Base-by-base conservation (phyloP, 495 filamentous ascomycete species). In the Neurospora tetraspora region DNA sequence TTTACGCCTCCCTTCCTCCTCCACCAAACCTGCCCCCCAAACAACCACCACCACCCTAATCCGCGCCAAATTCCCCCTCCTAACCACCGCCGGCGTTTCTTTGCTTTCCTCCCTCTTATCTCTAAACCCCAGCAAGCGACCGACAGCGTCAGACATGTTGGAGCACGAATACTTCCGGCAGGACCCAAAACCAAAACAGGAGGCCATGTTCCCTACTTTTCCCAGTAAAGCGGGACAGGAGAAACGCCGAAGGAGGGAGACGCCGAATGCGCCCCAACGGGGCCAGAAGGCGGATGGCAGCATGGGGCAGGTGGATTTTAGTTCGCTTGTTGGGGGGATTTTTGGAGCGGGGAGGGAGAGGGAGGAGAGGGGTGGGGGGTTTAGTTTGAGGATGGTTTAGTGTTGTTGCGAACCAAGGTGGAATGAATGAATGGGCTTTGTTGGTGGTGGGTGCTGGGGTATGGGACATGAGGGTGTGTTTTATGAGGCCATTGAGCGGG, bases 161-260 rank as follows among this genome's bases (percentile, higher is more conserved):
- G 78, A 65, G 31, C 94, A 98, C 80, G 85, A 88, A 53, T 99
- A 96, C 79, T 99, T 98, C 81, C 85, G 82, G 23, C 96, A 98
- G 83, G 91, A 97, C 72, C 96, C 96, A 1, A 91, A 90, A 39
- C 92, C 93, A 2, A 97, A 97, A 81, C 89, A 89, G 31, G 90
- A 90, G 79, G 91, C 89, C 75, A 92, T 96, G 91, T 94, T 96
- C 75, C 93, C 93, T 18, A 94, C 93, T 0, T 99, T 97, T 78
- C 96, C 96, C 2, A 94, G 91, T 69, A 98, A 97, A 82, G 96
- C 95, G 0, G 93, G 94, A 1, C 92, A 95, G 86, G 96, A 99
- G 86, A 92, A 90, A 78, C 81, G 94, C 76, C 84, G 93, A 73
- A 83, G 88, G 39, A 80, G 89, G 37, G 90, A 87, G 72, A 97